Conservation (phyloP, 139 green algal genomes). For the Choricystis sp. region DNA sequence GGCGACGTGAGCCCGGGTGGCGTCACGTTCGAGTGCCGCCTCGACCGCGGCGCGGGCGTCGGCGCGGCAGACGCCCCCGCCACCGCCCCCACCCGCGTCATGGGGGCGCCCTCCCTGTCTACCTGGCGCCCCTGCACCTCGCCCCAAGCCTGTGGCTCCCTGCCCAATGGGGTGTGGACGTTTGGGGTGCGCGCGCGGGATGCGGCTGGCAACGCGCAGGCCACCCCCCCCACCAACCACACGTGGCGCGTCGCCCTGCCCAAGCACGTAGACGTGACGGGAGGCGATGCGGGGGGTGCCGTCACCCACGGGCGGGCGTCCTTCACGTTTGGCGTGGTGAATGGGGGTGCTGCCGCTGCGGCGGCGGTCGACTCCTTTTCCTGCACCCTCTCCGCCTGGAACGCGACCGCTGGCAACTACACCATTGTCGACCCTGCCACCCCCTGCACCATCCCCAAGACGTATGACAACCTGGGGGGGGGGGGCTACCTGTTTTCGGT, state of each 20-base stretch:
- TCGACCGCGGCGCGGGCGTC: too few species aligned
- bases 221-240: not conserved
- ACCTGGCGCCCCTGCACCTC: constrained; percentile 1
- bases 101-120: not conserved
- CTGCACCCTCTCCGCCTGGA: not conserved
- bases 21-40: not conserved
- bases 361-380: not conserved
- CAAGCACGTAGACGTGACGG: not conserved
- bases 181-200: constrained; percentile 9
- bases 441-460: not conserved
- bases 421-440: not conserved
- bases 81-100: not conserved
- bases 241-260: not conserved
- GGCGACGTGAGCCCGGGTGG: not conserved
- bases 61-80: not conserved
- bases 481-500: not conserved
- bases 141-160: constrained; percentile 7
- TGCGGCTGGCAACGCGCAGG: constrained; percentile 10
- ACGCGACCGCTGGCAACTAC: not conserved
- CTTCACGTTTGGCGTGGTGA: not conserved
- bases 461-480: not conserved
- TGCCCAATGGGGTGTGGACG: constrained; percentile 12
- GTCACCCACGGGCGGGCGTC: not conserved
- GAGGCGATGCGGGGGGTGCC: not conserved
- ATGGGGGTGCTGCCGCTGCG: too few species aligned